Evolutionary conservation across 2,329 filamentous ascomycete genomes (phyloP).

Genomic region (Fusarium sp.): DNA sequence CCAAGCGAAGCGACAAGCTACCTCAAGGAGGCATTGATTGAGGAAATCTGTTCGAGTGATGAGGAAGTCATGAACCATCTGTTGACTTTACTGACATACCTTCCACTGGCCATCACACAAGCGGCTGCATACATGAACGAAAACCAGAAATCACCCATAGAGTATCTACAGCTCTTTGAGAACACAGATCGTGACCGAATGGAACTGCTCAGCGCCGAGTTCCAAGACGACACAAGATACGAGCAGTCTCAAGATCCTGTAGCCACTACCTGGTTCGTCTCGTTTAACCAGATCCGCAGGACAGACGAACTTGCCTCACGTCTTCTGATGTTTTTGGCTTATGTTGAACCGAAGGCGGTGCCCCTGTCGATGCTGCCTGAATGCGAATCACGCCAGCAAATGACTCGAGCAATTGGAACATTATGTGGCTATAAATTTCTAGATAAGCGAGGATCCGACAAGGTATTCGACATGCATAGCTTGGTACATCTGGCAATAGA

Average conservation of each 20-base stretch:
- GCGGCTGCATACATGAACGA: conserved; percentile 58
- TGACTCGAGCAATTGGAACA: conserved; percentile 50
- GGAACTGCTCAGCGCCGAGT: conserved; percentile 50
- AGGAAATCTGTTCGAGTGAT: not conserved
- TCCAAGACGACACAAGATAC: conserved; percentile 46
- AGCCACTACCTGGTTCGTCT: conserved; percentile 57
- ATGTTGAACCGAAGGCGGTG: conserved; percentile 57
- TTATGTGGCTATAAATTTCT: not conserved
- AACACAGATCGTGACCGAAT: conserved; percentile 50
- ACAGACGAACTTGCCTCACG: conserved; percentile 44
- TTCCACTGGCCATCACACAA: conserved; percentile 58
- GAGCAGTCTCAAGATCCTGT: conserved; percentile 53
- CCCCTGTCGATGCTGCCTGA: conserved; percentile 54
- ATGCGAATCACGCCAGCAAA: conserved; percentile 29
- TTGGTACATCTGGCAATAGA: not conserved
- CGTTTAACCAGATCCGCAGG: conserved; percentile 56
- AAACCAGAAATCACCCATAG: conserved; percentile 42
- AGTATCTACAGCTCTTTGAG: conserved; percentile 54
- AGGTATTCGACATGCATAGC: not conserved
- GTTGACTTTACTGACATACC: conserved; percentile 48
- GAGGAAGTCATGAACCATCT: not conserved
- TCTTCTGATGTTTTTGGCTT: conserved; percentile 55
- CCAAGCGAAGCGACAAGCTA: not conserved
- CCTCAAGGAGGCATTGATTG: not conserved
- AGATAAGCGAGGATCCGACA: not conserved